Base-by-base conservation (phyloP, 83 land plant species). In the Thuja plicata region DNA sequence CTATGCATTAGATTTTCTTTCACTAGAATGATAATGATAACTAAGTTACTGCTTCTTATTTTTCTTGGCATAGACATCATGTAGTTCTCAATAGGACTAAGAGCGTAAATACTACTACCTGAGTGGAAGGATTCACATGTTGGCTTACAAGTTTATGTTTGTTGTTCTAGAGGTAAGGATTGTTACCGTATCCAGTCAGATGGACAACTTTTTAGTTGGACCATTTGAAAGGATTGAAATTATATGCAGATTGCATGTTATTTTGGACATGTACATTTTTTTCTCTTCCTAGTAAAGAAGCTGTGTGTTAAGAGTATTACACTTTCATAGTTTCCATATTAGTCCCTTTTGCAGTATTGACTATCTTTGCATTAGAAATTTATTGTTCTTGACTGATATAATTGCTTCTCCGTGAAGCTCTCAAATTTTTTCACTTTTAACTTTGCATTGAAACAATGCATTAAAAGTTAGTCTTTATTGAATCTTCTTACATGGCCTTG, bases 31-130 rank as follows among this genome's bases (percentile, higher is more conserved):
- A 54, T 54, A 27, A 54, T 86, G 3, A 35, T 52, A 52, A 13
- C 7, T 52, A 0, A 48, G 41, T 38, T 37, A 50, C 62, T 52
- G 37, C 2, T 73, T 66, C 74, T 41, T 54, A 10, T 6, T 89
- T 45, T 87, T 30, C 15, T 21, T 27, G 62, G 74, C 24, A 19
- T 74, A 92, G 93, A 87, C 88, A 90, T 89, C 94, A 91, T 90
- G 34, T 91, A 93, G 93, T 89, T 91, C 94, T 94, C 94, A 92
- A 94, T 95, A 95, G 95, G 96, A 95, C 96, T 92, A 90, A 95
- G 95, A 95, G 89, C 88, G 91, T 91, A 90, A 88, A 89, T 87
- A 88, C 92, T 92, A 93, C 96, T 91, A 91, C 95, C 86, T 87
- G 88, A 91, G 93, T 90, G 91, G 95, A 93, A 88, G 92, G 89